A percentile compares a stretch with the other conserved stretches of the same genome.
Conservation (phyloP, 176 grass and related monocot species). For the Cenchrus purpureus region DNA sequence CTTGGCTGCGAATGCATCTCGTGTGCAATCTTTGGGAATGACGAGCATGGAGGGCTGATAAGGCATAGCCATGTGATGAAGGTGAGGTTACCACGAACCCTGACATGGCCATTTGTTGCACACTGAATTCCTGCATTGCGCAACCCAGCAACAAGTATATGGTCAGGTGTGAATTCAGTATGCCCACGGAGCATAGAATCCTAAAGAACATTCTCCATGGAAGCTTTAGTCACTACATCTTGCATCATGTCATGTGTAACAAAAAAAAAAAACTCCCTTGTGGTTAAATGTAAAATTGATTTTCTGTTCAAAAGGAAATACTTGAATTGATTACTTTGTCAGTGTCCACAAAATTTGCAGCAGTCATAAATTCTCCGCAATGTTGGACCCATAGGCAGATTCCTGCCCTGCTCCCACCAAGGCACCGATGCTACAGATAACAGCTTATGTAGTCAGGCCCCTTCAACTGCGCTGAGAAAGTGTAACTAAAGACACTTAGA, state of each 20-base stretch:
- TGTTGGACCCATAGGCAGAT: not conserved
- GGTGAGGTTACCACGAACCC: not conserved
- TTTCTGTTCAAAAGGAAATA: too few species aligned
- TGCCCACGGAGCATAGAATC: not conserved
- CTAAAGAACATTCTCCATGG: not conserved
- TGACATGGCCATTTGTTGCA: slow-evolving; percentile 41
- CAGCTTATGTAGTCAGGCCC: not conserved
- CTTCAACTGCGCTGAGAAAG: not conserved
- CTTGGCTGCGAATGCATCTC: not conserved
- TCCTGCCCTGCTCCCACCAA: not conserved
- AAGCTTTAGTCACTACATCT: not conserved
- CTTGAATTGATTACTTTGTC: not conserved
- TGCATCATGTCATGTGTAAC: not conserved
- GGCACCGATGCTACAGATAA: not conserved
- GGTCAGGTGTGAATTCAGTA: not conserved
- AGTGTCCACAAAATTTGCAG: not conserved
- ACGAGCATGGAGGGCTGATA: not conserved
- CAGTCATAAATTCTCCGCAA: too few species aligned
- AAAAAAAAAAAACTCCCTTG: not conserved
- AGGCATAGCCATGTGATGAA: not conserved
- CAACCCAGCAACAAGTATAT: slow-evolving; percentile 1
- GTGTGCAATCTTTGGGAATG: slow-evolving; percentile 9
- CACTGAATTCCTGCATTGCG: slow-evolving; percentile 24
- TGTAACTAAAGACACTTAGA: too few species aligned
- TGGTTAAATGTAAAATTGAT: not conserved